phyloP scores from a whole-genome alignment of 208 protist species.

The Herpetomonas tarakana region DNA sequence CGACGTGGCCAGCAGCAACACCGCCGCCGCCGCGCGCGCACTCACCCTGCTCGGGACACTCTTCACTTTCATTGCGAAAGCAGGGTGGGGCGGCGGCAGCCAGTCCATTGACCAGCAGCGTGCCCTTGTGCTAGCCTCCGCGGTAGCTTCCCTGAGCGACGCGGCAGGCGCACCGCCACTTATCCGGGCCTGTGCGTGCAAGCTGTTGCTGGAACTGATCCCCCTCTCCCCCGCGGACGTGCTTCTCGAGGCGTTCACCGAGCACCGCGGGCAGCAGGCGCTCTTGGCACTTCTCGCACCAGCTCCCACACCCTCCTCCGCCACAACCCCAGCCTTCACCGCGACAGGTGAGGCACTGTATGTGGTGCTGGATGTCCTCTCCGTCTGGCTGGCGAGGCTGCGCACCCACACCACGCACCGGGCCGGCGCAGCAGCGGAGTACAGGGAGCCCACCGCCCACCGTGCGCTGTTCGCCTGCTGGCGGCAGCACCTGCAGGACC shows the following conservation, averaged over 20 bases:
- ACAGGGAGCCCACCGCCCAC: conserved; percentile 8
- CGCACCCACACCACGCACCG: background rate
- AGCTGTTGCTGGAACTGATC: conserved; percentile 26
- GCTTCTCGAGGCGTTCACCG: background rate
- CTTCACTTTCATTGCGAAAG: conserved; percentile 16
- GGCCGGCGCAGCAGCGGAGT: background rate
- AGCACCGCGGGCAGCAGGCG: conserved; percentile 14
- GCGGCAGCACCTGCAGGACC: conserved; percentile 56
- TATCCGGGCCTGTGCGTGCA: conserved; percentile 27
- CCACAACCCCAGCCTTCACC: background rate
- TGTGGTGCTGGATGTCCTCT: conserved; percentile 26
- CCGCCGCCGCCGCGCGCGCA: conserved; percentile 34
- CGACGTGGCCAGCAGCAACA: conserved; percentile 19
- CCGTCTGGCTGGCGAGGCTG: conserved; percentile 13
- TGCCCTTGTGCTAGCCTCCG: conserved; percentile 5
- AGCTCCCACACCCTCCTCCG: conserved; percentile 2
- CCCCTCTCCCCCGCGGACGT: background rate
- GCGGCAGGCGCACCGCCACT: background rate
- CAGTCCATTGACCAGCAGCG: background rate
- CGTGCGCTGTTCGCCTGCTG: conserved; percentile 45
- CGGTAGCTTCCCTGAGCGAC: conserved; percentile 11
- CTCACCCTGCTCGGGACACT: conserved; percentile 34
- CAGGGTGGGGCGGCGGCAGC: background rate
- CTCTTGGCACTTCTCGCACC: conserved; percentile 25
- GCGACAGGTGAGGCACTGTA: conserved; percentile 27